Conservation (phyloP, 805 yeast genomes). For the Candida nemodendra region DNA sequence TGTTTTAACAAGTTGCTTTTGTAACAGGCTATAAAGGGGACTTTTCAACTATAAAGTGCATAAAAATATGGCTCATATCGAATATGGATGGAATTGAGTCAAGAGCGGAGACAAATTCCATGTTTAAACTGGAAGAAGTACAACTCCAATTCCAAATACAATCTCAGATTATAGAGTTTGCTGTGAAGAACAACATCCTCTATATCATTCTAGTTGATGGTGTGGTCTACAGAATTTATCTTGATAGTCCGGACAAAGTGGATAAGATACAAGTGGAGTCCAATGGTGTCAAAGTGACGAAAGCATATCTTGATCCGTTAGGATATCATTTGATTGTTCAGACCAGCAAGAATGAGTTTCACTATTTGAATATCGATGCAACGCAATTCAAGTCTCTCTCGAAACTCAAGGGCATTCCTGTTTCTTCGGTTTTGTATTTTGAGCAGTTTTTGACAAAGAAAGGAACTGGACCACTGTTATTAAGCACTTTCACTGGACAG, state of each 20-base stretch:
- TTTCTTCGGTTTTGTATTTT: conserved; percentile 42
- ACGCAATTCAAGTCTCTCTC: conserved; percentile 41
- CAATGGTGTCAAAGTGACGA: conserved; percentile 26
- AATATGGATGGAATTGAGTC: conserved; percentile 21
- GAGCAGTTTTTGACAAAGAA: conserved; percentile 23
- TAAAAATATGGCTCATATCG: background rate
- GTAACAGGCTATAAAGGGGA: too few species aligned
- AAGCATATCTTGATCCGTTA: conserved; percentile 47
- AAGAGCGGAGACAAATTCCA: conserved; percentile 3
- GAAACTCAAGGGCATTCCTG: conserved; percentile 45
- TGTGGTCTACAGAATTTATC: conserved; percentile 58
- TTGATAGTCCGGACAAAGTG: conserved; percentile 63
- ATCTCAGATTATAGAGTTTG: conserved; percentile 44
- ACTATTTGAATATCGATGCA: conserved; percentile 43
- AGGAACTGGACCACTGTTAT: conserved; percentile 45
- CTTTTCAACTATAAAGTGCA: too few species aligned
- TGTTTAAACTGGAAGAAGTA: conserved; percentile 31
- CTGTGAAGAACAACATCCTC: conserved; percentile 55
- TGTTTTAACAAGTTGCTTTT: too few species aligned
- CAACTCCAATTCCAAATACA: conserved; percentile 33
- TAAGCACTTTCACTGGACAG: conserved; percentile 49
- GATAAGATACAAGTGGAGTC: conserved; percentile 36
- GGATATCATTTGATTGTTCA: conserved; percentile 54
- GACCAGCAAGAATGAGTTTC: conserved; percentile 46
- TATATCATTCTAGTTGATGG: conserved; percentile 54